phyloP scores from a whole-genome alignment of 192 early-diverging fungal species.

The Coemansia sp. region DNA sequence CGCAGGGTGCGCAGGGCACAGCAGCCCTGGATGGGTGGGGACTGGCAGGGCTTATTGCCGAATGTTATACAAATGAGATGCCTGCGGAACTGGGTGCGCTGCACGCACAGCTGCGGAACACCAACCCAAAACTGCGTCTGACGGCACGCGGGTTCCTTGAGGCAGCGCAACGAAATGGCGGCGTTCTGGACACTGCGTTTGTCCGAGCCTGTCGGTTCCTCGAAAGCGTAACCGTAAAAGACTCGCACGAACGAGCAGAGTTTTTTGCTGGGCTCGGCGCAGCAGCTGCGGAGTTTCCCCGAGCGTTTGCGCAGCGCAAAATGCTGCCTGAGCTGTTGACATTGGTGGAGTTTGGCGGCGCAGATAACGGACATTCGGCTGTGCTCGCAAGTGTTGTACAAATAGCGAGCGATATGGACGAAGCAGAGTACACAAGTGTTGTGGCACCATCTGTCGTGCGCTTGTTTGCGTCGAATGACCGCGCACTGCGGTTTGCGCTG shows the following conservation, averaged over 20 bases:
- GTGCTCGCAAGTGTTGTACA: constrained; percentile 79
- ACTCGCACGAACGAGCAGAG: constrained; percentile 78
- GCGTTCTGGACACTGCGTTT: constrained; percentile 83
- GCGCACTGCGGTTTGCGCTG: constrained; percentile 79
- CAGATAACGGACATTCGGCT: constrained; percentile 57
- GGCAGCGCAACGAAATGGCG: constrained; percentile 56
- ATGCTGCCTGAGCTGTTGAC: constrained; percentile 89
- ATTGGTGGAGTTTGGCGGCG: constrained; percentile 74
- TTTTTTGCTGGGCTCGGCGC: constrained; percentile 79
- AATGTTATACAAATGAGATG: constrained; percentile 71
- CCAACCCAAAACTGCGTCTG: constrained; percentile 63
- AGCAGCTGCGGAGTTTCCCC: constrained; percentile 74
- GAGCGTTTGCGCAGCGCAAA: constrained; percentile 85
- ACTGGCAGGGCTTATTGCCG: constrained; percentile 78
- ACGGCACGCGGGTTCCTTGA: constrained; percentile 72
- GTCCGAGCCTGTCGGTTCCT: constrained; percentile 79
- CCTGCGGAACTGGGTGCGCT: constrained; percentile 53
- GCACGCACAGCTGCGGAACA: constrained; percentile 63
- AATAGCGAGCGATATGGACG: constrained; percentile 69
- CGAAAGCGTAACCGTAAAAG: constrained; percentile 92
- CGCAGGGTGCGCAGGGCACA: constrained; percentile 23
- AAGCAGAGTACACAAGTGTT: constrained; percentile 63
- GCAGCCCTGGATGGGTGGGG: constrained; percentile 78
- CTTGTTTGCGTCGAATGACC: constrained; percentile 85
- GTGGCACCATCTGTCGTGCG: constrained; percentile 75